Base-by-base conservation (phyloP, 176 grass and related monocot species). In the Bolboschoenus planiculmis region DNA sequence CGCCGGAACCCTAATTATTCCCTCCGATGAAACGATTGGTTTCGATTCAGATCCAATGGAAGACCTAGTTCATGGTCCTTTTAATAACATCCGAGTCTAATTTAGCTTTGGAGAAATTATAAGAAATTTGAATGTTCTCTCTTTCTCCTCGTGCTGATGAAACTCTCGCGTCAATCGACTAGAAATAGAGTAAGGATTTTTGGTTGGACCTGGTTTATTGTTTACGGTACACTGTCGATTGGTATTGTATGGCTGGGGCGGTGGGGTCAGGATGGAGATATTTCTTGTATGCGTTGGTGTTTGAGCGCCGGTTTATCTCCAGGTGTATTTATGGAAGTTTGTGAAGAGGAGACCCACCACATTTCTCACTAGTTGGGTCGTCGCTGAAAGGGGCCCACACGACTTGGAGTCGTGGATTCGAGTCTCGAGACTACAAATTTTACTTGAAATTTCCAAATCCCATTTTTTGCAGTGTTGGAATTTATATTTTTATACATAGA, bases 1-100 rank as follows among this genome's bases (percentile, higher is more conserved):
- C 81, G 78, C 88, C 86, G 85, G 82, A 42, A 90, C 55, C 83
- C 85, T 47, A 73, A 83, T 80, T 85, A 48, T n/a, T n/a, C 76
- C 77, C 77, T 44, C 53, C 55, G 55, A 75, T 3, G 43, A 84
- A 81, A 47, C n/a, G 35, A 68, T n/a, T 53, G 68, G 34, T n/a
- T 7, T 33, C 40, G 39, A 66, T 48, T 21, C 62, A 20, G 81
- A 83, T 67, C 62, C 59, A 39, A 39, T 46, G 10, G 18, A 44
- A 10, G 20, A 72, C 4, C 67, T 72, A 72, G 20, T 72, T 72
- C 67, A 72, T 72, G 39, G 39, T 44, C 40, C 18, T 24, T 72
- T 2, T 72, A 10, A 27, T 10, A 39, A 4, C 56, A 33, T 54
- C 14, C 24, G 23, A 78, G 44, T 78, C 50, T 33, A 58, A 79